Percentiles rank a stretch among this genome's conserved stretches.
Evolutionary conservation across 805 yeast genomes (phyloP).

Genomic region (Vanderwaltozyma polyspora): DNA sequence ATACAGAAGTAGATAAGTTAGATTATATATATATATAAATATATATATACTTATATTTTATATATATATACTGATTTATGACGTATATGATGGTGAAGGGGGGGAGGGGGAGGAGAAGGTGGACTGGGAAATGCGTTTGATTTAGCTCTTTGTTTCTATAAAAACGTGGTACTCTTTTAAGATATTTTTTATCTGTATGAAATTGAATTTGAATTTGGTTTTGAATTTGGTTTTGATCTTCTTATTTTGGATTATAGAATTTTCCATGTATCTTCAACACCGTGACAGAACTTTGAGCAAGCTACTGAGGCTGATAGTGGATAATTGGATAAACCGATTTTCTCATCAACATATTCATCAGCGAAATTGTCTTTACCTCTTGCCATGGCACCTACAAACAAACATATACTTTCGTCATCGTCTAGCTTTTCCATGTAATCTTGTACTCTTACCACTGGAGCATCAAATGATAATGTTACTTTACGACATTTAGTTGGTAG

Average conservation of each 20-base stretch:
- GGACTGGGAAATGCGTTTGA: too few relatives aligned
- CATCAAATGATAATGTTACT: slow-evolving; percentile 84
- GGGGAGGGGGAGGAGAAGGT: too few relatives aligned
- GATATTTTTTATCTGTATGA: too few relatives aligned
- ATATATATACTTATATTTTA: too few relatives aligned
- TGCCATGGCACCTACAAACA: slow-evolving; percentile 98
- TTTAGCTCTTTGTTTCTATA: too few relatives aligned
- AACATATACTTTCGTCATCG: slow-evolving; percentile 89
- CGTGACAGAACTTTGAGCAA: slow-evolving; percentile 95
- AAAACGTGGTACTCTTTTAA: too few relatives aligned
- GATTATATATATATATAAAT: too few relatives aligned
- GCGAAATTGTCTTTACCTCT: slow-evolving; percentile 96
- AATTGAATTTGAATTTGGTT: too few relatives aligned
- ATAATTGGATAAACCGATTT: slow-evolving; percentile 88
- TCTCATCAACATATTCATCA: slow-evolving; percentile 93
- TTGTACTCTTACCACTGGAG: slow-evolving; percentile 77
- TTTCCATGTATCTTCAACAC: slow-evolving; percentile 97
- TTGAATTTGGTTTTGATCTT: too few relatives aligned
- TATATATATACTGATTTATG: too few relatives aligned
- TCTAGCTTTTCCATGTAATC: slow-evolving; percentile 73
- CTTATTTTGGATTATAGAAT: slow-evolving; percentile 30
- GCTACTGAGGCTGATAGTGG: slow-evolving; percentile 97
- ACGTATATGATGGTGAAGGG: too few relatives aligned
- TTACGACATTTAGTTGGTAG: slow-evolving; percentile 93
- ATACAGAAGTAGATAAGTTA: too few relatives aligned